Base-by-base conservation (phyloP, 352 stramenopile genomes). In the Phytopythium oedochilum region DNA sequence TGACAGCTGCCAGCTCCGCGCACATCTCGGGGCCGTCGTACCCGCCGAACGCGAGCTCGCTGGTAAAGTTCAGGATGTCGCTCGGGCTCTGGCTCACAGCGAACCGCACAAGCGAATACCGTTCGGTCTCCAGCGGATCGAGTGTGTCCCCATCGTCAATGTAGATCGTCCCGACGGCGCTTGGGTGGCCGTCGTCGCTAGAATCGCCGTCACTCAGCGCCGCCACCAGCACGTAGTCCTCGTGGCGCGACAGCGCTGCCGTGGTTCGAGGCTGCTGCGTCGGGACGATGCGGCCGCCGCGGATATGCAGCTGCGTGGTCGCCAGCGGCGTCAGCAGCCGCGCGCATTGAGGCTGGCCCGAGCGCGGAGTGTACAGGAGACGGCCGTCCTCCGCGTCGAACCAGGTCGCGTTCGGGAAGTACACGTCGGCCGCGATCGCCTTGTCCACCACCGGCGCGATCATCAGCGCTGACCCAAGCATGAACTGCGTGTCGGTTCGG, bases 81-180 rank as follows among this genome's bases (percentile, higher is more conserved):
- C 54, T 73, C 25, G 66, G 54, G 23, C 69, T 73, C 11, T 86
- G 63, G 26, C 63, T 54, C 7, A 75, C 68, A 0, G 53, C 22
- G 43, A 89, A 89, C 25, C 38, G 39, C 39, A 89, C 39, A 28
- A 79, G 53, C 5, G 81, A 86, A 51, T 77, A 89, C 12, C 82
- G 70, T 15, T 68, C 52, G 10, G 88, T 76, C 55, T 72, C 51
- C 3, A 94, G 64, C 28, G 84, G 79, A 25, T 70, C 59, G 9
- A 94, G 39, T 8, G 82, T 89, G 40, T 90, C 78, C 6, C 84
- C 84, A 47, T 89, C 78, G 18, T 94, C 84, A 22, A 94, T 52
- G 38, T 87, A 94, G 3, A 94, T 43, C 36, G 90, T 74, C 9
- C 84, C 84, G n/a, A 50, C 38, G 1, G 84, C 78, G 10, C 53